These are phyloP conservation scores for Amaranthus cruentus DNA, from an alignment of 148 eudicot genomes.

Conservation along the genomic window DNA sequence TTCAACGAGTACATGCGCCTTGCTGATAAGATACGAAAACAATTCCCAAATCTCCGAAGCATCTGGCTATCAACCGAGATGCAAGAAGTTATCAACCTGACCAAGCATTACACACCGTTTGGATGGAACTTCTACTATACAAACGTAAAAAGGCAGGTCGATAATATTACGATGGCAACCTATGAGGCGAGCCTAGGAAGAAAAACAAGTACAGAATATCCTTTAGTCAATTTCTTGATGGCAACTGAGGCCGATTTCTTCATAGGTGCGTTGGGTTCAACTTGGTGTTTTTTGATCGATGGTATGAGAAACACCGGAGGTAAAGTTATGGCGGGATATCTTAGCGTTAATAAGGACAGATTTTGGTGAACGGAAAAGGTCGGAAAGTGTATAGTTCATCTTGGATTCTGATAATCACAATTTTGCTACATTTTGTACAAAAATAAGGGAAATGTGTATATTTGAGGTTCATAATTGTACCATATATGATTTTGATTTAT, in stretches of 20 bases:
- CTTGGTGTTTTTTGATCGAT: constrained; percentile 87
- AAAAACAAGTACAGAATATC: constrained; percentile 84
- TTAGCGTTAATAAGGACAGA: constrained; percentile 90
- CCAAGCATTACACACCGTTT: constrained; percentile 37
- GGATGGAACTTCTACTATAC: constrained; percentile 79
- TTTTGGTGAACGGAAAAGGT: constrained; percentile 50
- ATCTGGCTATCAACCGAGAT: constrained; percentile 96
- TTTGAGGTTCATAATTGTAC: constrained; percentile 11
- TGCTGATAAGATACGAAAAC: constrained; percentile 51
- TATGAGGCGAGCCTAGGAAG: constrained; percentile 90
- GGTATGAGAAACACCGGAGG: constrained; percentile 98
- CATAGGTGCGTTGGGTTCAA: constrained; percentile 90
- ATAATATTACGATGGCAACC: constrained; percentile 76
- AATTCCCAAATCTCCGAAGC: constrained; percentile 61
- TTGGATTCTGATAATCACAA: neutral
- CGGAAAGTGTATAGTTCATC: neutral
- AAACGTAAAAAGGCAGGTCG: constrained; percentile 62
- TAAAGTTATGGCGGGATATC: constrained; percentile 90
- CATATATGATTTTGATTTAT: neutral
- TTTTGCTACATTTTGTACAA: constrained; percentile 13
- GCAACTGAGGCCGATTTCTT: constrained; percentile 84
- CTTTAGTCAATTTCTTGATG: constrained; percentile 92
- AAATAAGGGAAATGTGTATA: constrained; percentile 3
- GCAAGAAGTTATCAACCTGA: constrained; percentile 75
- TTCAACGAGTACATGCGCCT: constrained; percentile 77